Conservation (phyloP, 179 eudicot species). For the Silene noctiflora region DNA sequence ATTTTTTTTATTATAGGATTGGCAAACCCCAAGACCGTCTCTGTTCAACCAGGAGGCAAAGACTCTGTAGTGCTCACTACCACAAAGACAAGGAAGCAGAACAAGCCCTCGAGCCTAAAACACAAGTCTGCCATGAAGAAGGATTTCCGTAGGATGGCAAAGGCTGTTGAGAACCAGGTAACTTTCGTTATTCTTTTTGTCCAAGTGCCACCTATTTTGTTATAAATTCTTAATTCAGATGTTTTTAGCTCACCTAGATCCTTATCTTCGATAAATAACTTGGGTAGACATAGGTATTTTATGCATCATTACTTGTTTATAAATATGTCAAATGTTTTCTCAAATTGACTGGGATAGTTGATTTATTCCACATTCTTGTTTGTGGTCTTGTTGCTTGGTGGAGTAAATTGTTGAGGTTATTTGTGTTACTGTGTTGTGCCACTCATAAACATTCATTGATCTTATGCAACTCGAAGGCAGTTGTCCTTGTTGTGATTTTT, state of each 20-base stretch:
- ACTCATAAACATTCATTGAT: too few relatives aligned
- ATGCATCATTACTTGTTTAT: not conserved
- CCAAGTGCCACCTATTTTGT: not conserved
- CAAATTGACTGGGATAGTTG: not conserved
- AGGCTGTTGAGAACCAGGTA: slow-evolving; percentile 90
- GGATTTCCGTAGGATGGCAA: slow-evolving; percentile 72
- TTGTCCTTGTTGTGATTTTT: too few relatives aligned
- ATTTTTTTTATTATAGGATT: slow-evolving; percentile 39
- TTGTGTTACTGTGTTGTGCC: too few relatives aligned
- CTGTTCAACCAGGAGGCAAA: slow-evolving; percentile 68
- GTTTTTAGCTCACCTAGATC: not conserved
- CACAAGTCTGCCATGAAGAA: slow-evolving; percentile 87
- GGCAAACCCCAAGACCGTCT: slow-evolving; percentile 88
- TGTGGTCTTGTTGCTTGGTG: too few relatives aligned
- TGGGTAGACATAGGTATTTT: not conserved
- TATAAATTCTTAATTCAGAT: not conserved
- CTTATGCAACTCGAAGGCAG: too few relatives aligned
- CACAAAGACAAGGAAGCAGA: slow-evolving; percentile 77
- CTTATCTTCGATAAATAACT: not conserved
- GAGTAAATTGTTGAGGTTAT: too few relatives aligned
- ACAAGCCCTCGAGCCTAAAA: slow-evolving; percentile 54
- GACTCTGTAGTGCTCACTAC: slow-evolving; percentile 73
- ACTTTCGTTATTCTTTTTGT: not conserved
- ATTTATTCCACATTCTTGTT: not conserved
- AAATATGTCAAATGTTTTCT: too few relatives aligned